phyloP scores from a whole-genome alignment of 331 rosid species.

The Prunus yedoensis region DNA sequence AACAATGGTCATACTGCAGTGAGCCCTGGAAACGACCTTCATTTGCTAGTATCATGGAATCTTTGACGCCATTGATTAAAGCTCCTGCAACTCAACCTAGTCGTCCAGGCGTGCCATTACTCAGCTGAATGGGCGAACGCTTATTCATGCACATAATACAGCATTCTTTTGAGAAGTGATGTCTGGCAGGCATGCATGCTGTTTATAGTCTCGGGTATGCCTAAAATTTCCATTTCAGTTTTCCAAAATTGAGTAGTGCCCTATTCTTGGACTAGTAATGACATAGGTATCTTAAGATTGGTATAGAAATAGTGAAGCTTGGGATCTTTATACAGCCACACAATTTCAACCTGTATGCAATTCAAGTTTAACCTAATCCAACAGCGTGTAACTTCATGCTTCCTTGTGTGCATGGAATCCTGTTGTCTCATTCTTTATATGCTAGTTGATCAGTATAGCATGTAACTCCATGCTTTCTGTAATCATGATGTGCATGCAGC shows the following conservation, averaged over 20 bases:
- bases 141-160: slow-evolving; percentile 59
- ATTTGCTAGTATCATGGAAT: slow-evolving; percentile 80
- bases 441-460: no score
- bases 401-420: no score
- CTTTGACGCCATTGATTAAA: slow-evolving; percentile 76
- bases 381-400: no score
- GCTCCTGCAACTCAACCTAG: slow-evolving; percentile 66
- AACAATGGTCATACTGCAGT: slow-evolving; percentile 48
- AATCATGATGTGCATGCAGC: no score
- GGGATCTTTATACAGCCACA: no score
- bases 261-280: not conserved
- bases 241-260: slow-evolving; percentile 7
- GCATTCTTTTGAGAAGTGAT: slow-evolving; percentile 49
- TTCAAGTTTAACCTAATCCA: no score
- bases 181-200: slow-evolving; percentile 41
- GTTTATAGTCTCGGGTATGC: slow-evolving; percentile 52
- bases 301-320: no score
- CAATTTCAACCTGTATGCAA: no score
- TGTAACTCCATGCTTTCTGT: no score
- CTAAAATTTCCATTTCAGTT: slow-evolving; percentile 18
- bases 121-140: slow-evolving; percentile 48
- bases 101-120: slow-evolving; percentile 48
- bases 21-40: slow-evolving; percentile 98
- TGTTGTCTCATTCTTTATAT: no score
- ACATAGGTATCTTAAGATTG: no score